Base-by-base conservation (phyloP, 495 filamentous ascomycete genomes). In the Tuber melanosporum region DNA sequence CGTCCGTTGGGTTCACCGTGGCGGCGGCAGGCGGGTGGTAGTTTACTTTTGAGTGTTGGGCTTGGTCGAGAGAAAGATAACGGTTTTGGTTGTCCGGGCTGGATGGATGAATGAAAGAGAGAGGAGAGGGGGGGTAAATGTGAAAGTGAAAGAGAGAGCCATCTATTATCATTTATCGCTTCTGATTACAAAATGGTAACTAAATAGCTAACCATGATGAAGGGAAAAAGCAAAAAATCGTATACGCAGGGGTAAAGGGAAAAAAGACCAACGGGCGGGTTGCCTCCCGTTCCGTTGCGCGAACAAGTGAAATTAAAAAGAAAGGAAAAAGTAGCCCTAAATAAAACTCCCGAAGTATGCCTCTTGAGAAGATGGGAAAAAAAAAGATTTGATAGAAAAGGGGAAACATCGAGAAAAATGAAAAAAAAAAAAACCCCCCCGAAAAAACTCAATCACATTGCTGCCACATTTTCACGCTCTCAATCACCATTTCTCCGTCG, bases 391-490 rank as follows among this genome's bases (percentile, higher is more conserved):
- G n/a, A 26, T 22, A 26, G 3, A 52, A 52, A 52, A 22, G 20
- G 6, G 47, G 20, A 41, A 41, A 41, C 2, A 41, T 41, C 0
- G 4, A 41, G 47, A 19, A 22, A 22, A 22, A 22, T 0, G 77
- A 77, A 74, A 8, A 14, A 57, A 41, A 44, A 39, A 43, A 39
- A 46, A 57, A 20, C n/a, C n/a, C n/a, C n/a, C n/a, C 32, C 32
- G 32, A 32, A 32, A 32, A n/a, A 41, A 5, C 39, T 72, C 74
- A 83, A 76, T 89, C 87, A 76, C 89, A 90, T 82, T 95, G 91
- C 83, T 94, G 90, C 91, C 88, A 92, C 87, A 96, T 96, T 78
- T 90, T 86, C 26, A 96, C 92, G 80, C 88, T 91, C 80, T 88
- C 89, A 72, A 96, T 86, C 75, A 90, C 86, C 89, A 96, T 90